These are phyloP conservation scores for Teratosphaeria gauchensis DNA, from an alignment of 2,329 filamentous ascomycete species.

Conservation along the genomic window DNA sequence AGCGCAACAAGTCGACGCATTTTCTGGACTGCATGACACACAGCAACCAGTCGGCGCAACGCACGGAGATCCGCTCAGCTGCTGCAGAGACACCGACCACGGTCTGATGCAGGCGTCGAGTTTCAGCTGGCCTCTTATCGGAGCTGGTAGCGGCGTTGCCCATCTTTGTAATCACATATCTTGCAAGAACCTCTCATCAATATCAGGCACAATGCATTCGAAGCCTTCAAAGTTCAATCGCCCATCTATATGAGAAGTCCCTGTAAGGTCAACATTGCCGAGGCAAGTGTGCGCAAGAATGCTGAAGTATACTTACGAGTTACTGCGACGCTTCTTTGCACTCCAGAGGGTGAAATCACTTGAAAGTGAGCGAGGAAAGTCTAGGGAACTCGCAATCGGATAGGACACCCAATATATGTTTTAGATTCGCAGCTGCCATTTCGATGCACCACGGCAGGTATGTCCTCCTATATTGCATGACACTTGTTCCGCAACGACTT, in stretches of 20 bases:
- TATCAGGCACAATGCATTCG: background rate
- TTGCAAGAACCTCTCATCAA: background rate
- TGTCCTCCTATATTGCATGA: background rate
- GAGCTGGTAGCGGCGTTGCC: too few relatives aligned
- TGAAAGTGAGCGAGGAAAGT: slow-evolving; percentile 1
- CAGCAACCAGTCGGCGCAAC: too few relatives aligned
- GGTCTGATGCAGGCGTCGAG: too few relatives aligned
- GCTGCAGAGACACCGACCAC: too few relatives aligned
- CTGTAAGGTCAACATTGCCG: background rate
- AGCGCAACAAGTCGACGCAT: too few relatives aligned
- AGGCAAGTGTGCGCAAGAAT: background rate
- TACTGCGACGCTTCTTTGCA: background rate
- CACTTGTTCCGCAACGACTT: background rate
- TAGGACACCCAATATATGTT: slow-evolving; percentile 1
- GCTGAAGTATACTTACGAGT: background rate
- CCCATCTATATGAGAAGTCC: background rate
- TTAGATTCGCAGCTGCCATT: slow-evolving; percentile 3
- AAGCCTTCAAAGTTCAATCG: background rate
- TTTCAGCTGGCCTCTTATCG: too few relatives aligned
- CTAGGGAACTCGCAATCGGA: slow-evolving; percentile 1
- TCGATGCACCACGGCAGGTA: slow-evolving; percentile 2
- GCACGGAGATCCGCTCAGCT: too few relatives aligned
- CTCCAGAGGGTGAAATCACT: slow-evolving; percentile 4
- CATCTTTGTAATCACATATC: background rate
- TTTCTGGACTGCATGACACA: too few relatives aligned